Evolutionary conservation across 2,329 filamentous ascomycete genomes (phyloP).

Genomic region (Pseudogymnoascus sp.): DNA sequence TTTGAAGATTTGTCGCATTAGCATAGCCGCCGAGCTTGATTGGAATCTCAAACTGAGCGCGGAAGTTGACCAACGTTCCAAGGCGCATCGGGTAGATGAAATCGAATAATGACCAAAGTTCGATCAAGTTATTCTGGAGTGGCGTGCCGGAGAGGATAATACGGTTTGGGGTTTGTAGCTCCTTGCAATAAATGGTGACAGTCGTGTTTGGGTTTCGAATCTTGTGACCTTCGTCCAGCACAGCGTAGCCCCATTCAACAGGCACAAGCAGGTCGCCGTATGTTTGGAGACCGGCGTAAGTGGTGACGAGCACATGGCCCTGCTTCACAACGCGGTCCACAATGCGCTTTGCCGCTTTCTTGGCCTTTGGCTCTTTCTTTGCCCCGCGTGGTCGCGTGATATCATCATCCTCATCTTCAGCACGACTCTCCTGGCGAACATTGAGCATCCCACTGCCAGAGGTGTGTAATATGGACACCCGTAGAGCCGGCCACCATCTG

Average conservation of each 20-base stretch:
- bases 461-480: conserved; percentile 89
- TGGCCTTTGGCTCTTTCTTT: conserved; percentile 42
- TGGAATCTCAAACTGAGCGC: conserved; percentile 85
- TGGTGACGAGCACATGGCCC: conserved; percentile 90
- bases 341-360: conserved; percentile 67
- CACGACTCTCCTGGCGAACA: conserved; percentile 53
- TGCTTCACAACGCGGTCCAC: conserved; percentile 73
- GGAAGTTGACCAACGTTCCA: conserved; percentile 83
- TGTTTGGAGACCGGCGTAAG: conserved; percentile 90
- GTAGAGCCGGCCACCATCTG: conserved; percentile 96
- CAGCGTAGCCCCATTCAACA: conserved; percentile 84
- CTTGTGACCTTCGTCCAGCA: conserved; percentile 95
- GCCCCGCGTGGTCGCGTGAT: conserved; percentile 35
- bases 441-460: conserved; percentile 97
- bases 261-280: conserved; percentile 77
- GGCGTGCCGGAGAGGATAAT: conserved; percentile 93
- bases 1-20: conserved; percentile 86
- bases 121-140: conserved; percentile 92
- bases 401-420: conserved; percentile 47
- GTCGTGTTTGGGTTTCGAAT: conserved; percentile 94
- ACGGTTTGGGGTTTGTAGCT: conserved; percentile 79
- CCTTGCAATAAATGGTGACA: conserved; percentile 92
- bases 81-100: conserved; percentile 96
- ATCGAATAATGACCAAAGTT: conserved; percentile 95
- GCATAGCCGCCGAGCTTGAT: conserved; percentile 92